A percentile compares a stretch with the other conserved stretches of the same genome.
Conservation (phyloP, 208 protist species). For the Leishmania braziliensis region DNA sequence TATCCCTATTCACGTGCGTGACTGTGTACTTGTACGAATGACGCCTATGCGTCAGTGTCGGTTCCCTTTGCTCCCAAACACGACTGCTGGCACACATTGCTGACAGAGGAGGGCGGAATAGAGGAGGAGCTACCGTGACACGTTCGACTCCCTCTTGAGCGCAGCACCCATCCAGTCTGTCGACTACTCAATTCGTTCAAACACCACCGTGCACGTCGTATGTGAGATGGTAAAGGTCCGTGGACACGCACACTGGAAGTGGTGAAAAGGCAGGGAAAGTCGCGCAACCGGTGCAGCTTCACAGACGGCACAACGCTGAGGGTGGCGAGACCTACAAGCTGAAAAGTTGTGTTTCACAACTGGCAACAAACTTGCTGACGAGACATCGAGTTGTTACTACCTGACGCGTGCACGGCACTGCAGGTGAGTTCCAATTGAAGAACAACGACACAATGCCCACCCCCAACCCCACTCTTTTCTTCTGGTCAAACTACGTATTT, state of each 20-base stretch:
- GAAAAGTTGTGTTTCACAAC: neutral
- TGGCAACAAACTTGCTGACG: neutral
- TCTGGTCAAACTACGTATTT: neutral
- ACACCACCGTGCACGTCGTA: neutral
- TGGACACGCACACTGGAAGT: neutral
- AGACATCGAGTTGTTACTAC: neutral
- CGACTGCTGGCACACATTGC: neutral
- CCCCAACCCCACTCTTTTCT: too few species aligned
- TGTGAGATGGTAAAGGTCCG: neutral
- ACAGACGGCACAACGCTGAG: neutral
- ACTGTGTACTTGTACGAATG: neutral
- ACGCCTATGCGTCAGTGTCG: neutral
- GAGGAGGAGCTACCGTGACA: neutral
- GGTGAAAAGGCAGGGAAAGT: neutral
- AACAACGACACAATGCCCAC: too few species aligned
- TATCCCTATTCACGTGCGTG: neutral
- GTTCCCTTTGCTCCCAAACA: neutral
- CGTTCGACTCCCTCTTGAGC: neutral
- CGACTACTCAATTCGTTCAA: neutral
- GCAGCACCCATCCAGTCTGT: neutral
- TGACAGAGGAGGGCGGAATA: neutral
- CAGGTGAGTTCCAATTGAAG: neutral
- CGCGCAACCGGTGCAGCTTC: neutral
- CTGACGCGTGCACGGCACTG: neutral
- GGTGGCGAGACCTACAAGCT: neutral